A percentile compares a stretch with the other conserved stretches of the same genome.
phyloP scores from a whole-genome alignment of 768 basidiomycete genomes.

The Rhizopogon roseolus region DNA sequence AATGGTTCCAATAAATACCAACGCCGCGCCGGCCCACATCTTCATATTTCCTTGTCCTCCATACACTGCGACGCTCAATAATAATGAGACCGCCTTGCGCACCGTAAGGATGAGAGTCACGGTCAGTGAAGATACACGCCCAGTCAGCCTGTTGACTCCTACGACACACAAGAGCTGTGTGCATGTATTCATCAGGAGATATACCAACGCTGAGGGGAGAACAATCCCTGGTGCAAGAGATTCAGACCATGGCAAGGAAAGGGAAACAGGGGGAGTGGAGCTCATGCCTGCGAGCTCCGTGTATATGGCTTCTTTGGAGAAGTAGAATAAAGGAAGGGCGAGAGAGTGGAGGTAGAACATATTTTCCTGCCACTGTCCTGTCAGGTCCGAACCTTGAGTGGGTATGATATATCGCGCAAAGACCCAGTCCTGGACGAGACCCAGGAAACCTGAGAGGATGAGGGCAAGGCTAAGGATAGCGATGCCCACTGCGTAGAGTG shows the following conservation, averaged over 20 bases:
- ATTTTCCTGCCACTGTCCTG: conserved; percentile 74
- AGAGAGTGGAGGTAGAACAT: conserved; percentile 91
- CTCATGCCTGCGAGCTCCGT: conserved; percentile 12
- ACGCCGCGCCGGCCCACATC: conserved; percentile 66
- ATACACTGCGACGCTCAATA: conserved; percentile 60
- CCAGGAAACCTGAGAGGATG: conserved; percentile 75
- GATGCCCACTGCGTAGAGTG: conserved; percentile 65
- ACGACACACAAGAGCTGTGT: conserved; percentile 84
- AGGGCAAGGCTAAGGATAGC: conserved; percentile 71
- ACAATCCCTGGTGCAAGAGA: conserved; percentile 15
- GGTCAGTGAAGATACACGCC: conserved; percentile 65
- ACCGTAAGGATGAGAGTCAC: conserved; percentile 81
- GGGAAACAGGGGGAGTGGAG: conserved; percentile 10
- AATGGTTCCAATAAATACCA: conserved; percentile 70
- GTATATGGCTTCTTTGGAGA: conserved; percentile 48
- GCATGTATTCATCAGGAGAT: conserved; percentile 70
- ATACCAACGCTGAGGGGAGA: conserved; percentile 57
- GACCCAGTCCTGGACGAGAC: conserved; percentile 81
- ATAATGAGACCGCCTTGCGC: conserved; percentile 72
- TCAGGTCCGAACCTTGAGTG: conserved; percentile 11
- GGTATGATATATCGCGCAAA: conserved; percentile 43
- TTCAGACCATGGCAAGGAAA: conserved; percentile 3
- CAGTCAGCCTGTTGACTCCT: conserved; percentile 84
- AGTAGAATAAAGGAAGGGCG: conserved; percentile 71
- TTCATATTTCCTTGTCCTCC: conserved; percentile 33